These are phyloP conservation scores for Millerago galiae DNA, from an alignment of 805 yeast species.

Conservation along the genomic window DNA sequence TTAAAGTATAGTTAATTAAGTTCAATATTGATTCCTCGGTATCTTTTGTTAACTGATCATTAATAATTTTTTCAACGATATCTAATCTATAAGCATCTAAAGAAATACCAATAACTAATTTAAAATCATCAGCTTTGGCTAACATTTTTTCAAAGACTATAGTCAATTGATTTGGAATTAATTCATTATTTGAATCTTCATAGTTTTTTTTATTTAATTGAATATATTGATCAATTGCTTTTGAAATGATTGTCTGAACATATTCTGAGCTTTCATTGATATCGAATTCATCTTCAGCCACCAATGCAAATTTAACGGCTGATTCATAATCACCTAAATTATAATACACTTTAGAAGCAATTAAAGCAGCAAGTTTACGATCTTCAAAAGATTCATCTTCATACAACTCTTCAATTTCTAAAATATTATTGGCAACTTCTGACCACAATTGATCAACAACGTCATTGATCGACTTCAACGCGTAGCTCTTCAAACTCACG, in stretches of 20 bases:
- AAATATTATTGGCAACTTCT: slow-evolving; percentile 85
- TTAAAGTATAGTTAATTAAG: slow-evolving; percentile 67
- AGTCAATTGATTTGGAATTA: slow-evolving; percentile 56
- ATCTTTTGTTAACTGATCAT: slow-evolving; percentile 29
- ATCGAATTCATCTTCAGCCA: slow-evolving; percentile 76
- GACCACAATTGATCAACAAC: slow-evolving; percentile 95
- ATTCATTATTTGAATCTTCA: slow-evolving; percentile 25
- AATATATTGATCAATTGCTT: slow-evolving; percentile 83
- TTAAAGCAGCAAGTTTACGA: slow-evolving; percentile 79
- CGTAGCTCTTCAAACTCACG: slow-evolving; percentile 69
- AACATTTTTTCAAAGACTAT: slow-evolving; percentile 83
- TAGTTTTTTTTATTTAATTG: slow-evolving; percentile 47
- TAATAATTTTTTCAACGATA: slow-evolving; percentile 56
- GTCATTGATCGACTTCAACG: slow-evolving; percentile 71
- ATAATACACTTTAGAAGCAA: slow-evolving; percentile 86
- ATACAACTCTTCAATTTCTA: slow-evolving; percentile 84
- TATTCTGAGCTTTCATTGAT: slow-evolving; percentile 73
- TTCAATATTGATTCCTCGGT: slow-evolving; percentile 48
- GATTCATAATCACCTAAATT: slow-evolving; percentile 91
- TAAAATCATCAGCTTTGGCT: slow-evolving; percentile 71
- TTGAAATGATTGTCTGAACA: slow-evolving; percentile 88
- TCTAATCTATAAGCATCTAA: slow-evolving; percentile 85
- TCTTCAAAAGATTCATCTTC: slow-evolving; percentile 78
- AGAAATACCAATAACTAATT: slow-evolving; percentile 84
- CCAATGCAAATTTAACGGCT: slow-evolving; percentile 82